Evolutionary conservation across 2,329 filamentous ascomycete genomes (phyloP).

Genomic region (Corinectria fuckeliana): DNA sequence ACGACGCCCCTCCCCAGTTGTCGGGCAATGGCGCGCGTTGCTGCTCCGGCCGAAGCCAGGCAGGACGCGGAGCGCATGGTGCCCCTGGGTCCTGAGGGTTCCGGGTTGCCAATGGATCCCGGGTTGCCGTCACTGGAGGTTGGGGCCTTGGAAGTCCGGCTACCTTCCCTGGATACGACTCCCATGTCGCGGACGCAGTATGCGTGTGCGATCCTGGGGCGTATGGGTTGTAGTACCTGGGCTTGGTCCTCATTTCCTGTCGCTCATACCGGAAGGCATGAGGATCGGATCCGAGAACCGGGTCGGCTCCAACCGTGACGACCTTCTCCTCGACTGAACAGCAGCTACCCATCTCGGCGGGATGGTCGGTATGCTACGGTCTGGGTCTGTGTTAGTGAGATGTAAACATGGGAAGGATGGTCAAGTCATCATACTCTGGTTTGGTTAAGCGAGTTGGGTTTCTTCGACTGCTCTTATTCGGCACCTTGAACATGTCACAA

Average conservation of each 20-base stretch:
- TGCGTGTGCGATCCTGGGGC: background rate
- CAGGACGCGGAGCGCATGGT: background rate
- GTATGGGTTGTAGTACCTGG: slow-evolving; percentile 2
- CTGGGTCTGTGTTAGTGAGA: background rate
- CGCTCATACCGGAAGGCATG: slow-evolving; percentile 1
- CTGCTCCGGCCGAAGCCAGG: background rate
- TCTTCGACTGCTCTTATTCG: background rate
- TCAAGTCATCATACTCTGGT: background rate
- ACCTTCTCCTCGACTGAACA: background rate
- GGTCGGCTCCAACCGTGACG: background rate
- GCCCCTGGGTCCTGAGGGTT: background rate
- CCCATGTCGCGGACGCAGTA: slow-evolving; percentile 5
- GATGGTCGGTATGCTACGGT: background rate
- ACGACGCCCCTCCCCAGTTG: background rate
- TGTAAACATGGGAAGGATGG: background rate
- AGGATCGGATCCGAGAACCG: background rate
- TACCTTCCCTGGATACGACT: slow-evolving; percentile 3
- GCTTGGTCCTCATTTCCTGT: background rate
- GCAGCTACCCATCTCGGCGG: background rate
- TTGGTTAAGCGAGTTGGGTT: background rate
- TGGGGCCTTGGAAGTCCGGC: background rate
- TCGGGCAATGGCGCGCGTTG: background rate
- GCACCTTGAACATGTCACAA: background rate
- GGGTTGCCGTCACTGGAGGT: background rate
- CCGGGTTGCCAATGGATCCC: background rate